A percentile compares a stretch with the other conserved stretches of the same genome.
Conservation (phyloP, 352 stramenopile species). For the Globisporangium yorkense region DNA sequence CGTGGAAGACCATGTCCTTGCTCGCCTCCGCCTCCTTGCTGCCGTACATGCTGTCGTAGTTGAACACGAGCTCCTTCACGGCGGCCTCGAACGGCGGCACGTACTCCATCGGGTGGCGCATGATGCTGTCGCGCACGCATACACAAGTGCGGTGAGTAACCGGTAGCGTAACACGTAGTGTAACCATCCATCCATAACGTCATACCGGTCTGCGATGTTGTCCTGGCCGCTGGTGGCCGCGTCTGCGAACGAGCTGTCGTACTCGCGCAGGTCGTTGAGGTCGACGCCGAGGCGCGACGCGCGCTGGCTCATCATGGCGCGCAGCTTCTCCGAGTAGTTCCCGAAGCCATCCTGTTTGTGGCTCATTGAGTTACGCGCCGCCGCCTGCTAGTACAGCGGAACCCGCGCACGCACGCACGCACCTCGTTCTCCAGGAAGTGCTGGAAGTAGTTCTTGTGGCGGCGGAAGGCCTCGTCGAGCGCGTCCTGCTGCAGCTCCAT, state of each 20-base stretch:
- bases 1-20: conserved; percentile 81
- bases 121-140: conserved; percentile 17
- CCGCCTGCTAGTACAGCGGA: too few species aligned
- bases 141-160: not conserved
- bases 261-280: conserved; percentile 88
- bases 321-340: conserved; percentile 78
- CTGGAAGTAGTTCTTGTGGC: conserved; percentile 88
- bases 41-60: conserved; percentile 73
- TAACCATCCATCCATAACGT: not conserved
- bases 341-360: conserved; percentile 65
- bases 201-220: conserved; percentile 64
- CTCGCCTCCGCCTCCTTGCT: conserved; percentile 63
- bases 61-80: conserved; percentile 77
- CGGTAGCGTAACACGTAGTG: not conserved
- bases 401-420: conserved; percentile 11
- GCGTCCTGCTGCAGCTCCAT: conserved; percentile 84
- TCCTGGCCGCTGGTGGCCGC: conserved; percentile 43
- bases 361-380: too few species aligned
- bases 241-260: conserved; percentile 82
- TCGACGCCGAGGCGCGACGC: conserved; percentile 75
- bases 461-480: conserved; percentile 79
- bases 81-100: conserved; percentile 80
- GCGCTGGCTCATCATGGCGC: conserved; percentile 79
- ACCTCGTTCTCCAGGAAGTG: conserved; percentile 77
- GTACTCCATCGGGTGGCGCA: conserved; percentile 82